Conservation (phyloP, 331 rosid species). For the Malus hybrid region DNA sequence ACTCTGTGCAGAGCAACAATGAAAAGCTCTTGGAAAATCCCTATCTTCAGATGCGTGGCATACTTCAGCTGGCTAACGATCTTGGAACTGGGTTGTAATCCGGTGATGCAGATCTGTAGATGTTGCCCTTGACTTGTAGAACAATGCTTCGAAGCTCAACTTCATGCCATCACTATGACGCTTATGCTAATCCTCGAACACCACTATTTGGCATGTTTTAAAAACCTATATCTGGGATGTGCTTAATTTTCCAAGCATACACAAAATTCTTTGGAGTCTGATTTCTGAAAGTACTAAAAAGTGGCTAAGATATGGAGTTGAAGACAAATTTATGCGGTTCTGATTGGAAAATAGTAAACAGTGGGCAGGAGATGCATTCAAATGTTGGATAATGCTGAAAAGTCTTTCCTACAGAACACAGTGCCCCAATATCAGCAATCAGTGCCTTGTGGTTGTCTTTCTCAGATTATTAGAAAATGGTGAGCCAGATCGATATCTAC, state of each 20-base stretch:
- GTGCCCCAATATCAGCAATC: conserved; percentile 12
- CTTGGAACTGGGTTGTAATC: conserved; percentile 69
- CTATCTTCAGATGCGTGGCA: conserved; percentile 99
- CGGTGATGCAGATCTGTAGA: conserved; percentile 24
- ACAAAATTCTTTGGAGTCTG: conserved; percentile 16
- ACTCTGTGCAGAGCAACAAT: conserved; percentile 71
- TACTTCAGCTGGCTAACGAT: conserved; percentile 91
- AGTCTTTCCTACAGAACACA: background rate
- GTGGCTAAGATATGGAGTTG: conserved; percentile 11
- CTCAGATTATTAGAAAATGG: conserved; percentile 25
- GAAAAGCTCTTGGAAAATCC: conserved; percentile 98
- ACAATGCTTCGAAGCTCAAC: conserved; percentile 8
- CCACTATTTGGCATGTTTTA: conserved; percentile 13
- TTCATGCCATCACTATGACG: conserved; percentile 3
- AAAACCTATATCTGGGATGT: conserved; percentile 14
- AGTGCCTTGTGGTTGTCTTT: conserved; percentile 18
- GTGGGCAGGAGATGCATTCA: conserved; percentile 8
- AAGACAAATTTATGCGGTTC: background rate
- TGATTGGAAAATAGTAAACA: background rate
- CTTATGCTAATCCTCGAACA: conserved; percentile 15
- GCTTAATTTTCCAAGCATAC: conserved; percentile 16
- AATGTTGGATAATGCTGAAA: conserved; percentile 20
- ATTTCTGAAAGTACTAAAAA: conserved; percentile 16
- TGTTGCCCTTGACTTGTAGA: conserved; percentile 29
- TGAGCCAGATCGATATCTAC: conserved; percentile 27